These are phyloP conservation scores for Plasmopara viticola DNA, from an alignment of 352 stramenopile genomes.

Conservation along the genomic window DNA sequence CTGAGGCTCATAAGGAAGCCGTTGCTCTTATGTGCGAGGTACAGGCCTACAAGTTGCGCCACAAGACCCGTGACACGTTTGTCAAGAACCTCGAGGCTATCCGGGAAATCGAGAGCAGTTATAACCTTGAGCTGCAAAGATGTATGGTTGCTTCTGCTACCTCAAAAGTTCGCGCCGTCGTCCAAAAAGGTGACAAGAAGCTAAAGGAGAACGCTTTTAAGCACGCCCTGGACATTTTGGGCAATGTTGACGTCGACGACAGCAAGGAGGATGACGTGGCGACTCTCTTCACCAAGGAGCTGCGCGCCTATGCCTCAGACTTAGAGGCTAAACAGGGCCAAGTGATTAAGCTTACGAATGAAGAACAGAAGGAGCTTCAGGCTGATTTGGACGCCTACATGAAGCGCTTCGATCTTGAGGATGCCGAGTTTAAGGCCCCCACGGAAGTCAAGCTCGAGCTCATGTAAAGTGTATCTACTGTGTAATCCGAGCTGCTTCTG, in stretches of 20 bases:
- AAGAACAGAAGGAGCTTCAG: conserved; percentile 79
- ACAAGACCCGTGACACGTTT: conserved; percentile 86
- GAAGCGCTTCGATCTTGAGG: conserved; percentile 78
- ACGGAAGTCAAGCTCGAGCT: conserved; percentile 83
- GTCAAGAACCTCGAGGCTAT: conserved; percentile 85
- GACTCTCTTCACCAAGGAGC: conserved; percentile 77
- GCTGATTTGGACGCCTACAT: conserved; percentile 81
- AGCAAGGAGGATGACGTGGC: conserved; percentile 82
- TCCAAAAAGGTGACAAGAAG: conserved; percentile 80
- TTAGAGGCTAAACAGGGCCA: conserved; percentile 77
- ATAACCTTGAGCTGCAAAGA: conserved; percentile 81
- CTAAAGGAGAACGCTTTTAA: conserved; percentile 82
- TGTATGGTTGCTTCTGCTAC: conserved; percentile 71
- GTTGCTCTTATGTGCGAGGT: conserved; percentile 80
- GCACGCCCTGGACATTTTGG: conserved; percentile 78
- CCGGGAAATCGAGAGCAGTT: conserved; percentile 71
- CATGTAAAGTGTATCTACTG: conserved; percentile 47
- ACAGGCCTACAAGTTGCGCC: conserved; percentile 76
- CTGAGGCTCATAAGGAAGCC: conserved; percentile 76
- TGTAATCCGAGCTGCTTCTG: too few species aligned
- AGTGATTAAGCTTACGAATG: conserved; percentile 63
- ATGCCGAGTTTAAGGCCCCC: conserved; percentile 70
- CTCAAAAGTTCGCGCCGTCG: conserved; percentile 59
- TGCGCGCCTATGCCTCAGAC: conserved; percentile 64
- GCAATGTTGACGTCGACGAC: conserved; percentile 57